Base-by-base conservation (phyloP, 139 green algal species). In the Asterochloris erici region DNA sequence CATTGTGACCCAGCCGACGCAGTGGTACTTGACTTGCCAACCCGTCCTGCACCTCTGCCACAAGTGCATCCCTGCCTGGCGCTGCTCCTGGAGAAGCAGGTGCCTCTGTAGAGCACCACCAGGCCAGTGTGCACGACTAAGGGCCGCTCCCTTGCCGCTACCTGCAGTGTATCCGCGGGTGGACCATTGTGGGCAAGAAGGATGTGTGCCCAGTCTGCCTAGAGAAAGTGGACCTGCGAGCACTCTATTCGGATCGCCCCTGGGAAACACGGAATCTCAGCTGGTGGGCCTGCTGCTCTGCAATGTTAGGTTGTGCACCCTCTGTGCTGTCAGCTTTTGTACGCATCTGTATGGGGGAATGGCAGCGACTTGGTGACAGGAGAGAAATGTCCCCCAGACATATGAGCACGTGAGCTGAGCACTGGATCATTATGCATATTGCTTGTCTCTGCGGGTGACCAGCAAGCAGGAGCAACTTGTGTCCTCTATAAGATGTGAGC, bases 131-230 rank as follows among this genome's bases (percentile, higher is more conserved):
- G 68, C 61, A 77, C 27, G 27, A 77, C 29, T 85, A 78, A 15
- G 85, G 93, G 77, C 93, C 94, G 88, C 87, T 98, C 62, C 82
- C 82, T 10, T 98, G 95, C 94, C 97, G 97, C 88, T 94, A 98
- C 86, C 85, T 92, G 82, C 84, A 93, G 54, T 98, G 95, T 84
- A 91, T 98, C 13, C 81, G 90, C 2, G 95, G 95, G 12, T 98
- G 95, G 95, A 95, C 92, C 15, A 93, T 98, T 75, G 93, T 97
- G 29, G 92, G 92, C 80, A 95, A 96, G 84, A 95, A 95, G 83
- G 90, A 96, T 84, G 87, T 87, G 0, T 96, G 93, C 79, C 93
- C 93, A 4, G 86, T 87, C 19, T 96, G 93, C 83, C 78, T 87
- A 62, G 93, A 96, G 78, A 95, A 95, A 85, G 88, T 95, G 71